Base-by-base conservation (phyloP, 768 basidiomycete species). In the Leucocoprinus sp. region DNA sequence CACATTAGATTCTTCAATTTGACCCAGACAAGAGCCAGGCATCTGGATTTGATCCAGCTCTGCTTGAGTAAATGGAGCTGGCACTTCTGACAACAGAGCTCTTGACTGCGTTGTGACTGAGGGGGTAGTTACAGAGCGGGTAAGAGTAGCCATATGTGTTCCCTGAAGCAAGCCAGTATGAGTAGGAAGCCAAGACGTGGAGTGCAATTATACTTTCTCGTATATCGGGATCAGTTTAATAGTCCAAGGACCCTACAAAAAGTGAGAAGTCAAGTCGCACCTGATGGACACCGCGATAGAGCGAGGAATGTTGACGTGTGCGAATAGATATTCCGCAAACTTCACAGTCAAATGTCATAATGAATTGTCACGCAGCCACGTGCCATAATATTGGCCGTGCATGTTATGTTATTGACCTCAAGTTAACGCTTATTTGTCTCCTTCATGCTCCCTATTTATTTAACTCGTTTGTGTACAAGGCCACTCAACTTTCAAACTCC, bases 11-110 rank as follows among this genome's bases (percentile, higher is more conserved):
- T 48, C 41, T 18, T 34, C 27, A 17, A 40, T 18, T 35, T 49
- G 46, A 34, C 31, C 31, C 29, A 42, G 34, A 34, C 34, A 40
- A 11, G 50, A 45, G n/a, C 50, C 43, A 9, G 37, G 35, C 24
- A 42, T 19, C n/a, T 45, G 46, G 26, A 43, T 36, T 37, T 55
- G 57, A 45, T 50, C 48, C 8, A 67, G 57, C 40, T 62, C 60
- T 39, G 66, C 63, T 49, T 57, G 53, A 8, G 69, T 67, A 55
- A 71, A 71, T 21, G 69, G 69, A 19, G 65, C 44, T n/a, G 69
- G 69, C 34, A 71, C 54, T 37, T 54, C 55, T 3, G 62, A 60
- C 7, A 57, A 52, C 22, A 67, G 45, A 6, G 55, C 34, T 34
- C 59, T 49, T 23, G 48, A n/a, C 42, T 19, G 58, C 27, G 63